A percentile compares a stretch with the other conserved stretches of the same genome.
Evolutionary conservation across 768 basidiomycete genomes (phyloP).

Genomic region (Tulasnella sp.): DNA sequence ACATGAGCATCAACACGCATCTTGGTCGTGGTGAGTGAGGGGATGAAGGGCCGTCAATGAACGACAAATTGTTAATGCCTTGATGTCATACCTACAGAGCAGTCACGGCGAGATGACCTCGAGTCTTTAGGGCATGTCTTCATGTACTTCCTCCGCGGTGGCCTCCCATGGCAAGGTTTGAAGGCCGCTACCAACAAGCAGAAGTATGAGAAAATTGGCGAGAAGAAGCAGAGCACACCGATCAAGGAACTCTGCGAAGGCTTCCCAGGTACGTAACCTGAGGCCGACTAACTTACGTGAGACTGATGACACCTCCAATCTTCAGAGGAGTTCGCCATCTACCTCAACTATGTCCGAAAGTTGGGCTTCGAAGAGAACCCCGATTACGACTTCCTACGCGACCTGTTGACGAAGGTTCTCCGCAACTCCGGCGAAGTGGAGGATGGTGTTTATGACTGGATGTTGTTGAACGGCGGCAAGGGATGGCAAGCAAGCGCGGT

Average conservation of each 20-base stretch:
- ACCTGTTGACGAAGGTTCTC: slow-evolving; percentile 89
- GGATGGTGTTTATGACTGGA: slow-evolving; percentile 97
- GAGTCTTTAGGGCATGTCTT: slow-evolving; percentile 99
- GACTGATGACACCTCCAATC: not conserved
- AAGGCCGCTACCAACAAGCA: slow-evolving; percentile 99
- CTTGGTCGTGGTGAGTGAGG: slow-evolving; percentile 77
- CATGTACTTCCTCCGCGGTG: slow-evolving; percentile 98
- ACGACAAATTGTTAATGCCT: not conserved
- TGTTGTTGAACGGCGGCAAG: slow-evolving; percentile 83
- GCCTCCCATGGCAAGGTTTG: slow-evolving; percentile 96
- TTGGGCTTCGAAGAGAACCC: slow-evolving; percentile 99
- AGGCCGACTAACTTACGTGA: slow-evolving; percentile 21
- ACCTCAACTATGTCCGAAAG: slow-evolving; percentile 98
- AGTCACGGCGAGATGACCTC: slow-evolving; percentile 84
- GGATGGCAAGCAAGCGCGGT: slow-evolving; percentile 89
- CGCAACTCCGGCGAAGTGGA: slow-evolving; percentile 85
- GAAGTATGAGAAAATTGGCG: slow-evolving; percentile 99
- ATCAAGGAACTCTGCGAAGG: slow-evolving; percentile 97
- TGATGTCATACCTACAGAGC: slow-evolving; percentile 36
- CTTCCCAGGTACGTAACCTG: slow-evolving; percentile 66
- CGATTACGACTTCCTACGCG: slow-evolving; percentile 96
- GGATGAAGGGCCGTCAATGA: not conserved
- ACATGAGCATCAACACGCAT: slow-evolving; percentile 99
- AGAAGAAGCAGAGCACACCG: slow-evolving; percentile 98
- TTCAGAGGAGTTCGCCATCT: slow-evolving; percentile 95